Base-by-base conservation (phyloP, 2,329 filamentous ascomycete genomes). In the Cercospora sp. region DNA sequence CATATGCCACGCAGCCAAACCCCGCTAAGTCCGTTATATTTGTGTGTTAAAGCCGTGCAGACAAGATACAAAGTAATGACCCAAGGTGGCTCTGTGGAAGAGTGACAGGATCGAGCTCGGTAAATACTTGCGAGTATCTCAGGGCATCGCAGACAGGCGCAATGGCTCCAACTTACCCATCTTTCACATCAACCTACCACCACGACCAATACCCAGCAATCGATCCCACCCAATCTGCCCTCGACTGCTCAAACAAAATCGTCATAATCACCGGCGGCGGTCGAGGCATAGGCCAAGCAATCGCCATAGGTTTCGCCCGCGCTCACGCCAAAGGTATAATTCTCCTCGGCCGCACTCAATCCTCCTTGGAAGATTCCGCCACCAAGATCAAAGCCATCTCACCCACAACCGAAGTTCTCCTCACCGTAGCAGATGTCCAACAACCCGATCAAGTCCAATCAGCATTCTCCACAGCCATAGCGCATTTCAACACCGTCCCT, bases 211-310 rank as follows among this genome's bases (percentile, higher is more conserved):
- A 82, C 66, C 70, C 74, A 16, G 74, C 79, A 21, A 78, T 83
- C 40, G 80, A 78, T 28, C 81, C 82, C 6, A 76, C 73, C 5
- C 79, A 77, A 8, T 79, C 82, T 1, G 78, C 79, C 60, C 77
- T 84, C 51, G 81, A 79, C 24, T 78, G 77, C 61, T 76, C 74
- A 61, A 79, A 78, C 61, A 83, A 82, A 68, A 79, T 73, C 7
- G 71, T 84, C 10, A 4, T 83, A 4, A 67, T 72, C 57, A 73
- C 71, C 24, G 69, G 71, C 18, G 71, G 60, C 5, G 70, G 71
- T 24, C 40, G 67, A 16, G 70, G 70, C 32, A 71, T 72, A 13
- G 71, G 70, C 7, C 57, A 66, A 59, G 68, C 61, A 13, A 73
- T 73, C 49, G 70, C 71, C 12, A 40, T 67, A 32, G 71, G 68